phyloP scores from a whole-genome alignment of 805 yeast genomes.

The Cyberlindnera samutprakarnensis region DNA sequence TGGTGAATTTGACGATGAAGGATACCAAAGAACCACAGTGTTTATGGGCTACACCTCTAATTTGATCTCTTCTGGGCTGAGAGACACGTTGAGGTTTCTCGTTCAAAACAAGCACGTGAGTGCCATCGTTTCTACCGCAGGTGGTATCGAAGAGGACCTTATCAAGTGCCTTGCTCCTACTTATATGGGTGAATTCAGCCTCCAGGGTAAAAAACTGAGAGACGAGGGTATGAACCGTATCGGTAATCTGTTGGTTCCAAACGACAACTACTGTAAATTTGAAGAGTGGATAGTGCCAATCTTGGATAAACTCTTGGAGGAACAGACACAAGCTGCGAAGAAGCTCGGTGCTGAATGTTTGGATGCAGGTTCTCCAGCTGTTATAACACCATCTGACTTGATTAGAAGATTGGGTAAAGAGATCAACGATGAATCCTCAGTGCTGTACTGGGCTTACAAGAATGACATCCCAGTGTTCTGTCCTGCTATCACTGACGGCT shows the following conservation, averaged over 20 bases:
- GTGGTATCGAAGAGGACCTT: conserved; percentile 96
- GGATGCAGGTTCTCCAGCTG: conserved; percentile 52
- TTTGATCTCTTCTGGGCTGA: conserved; percentile 86
- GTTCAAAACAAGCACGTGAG: conserved; percentile 93
- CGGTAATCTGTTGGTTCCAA: conserved; percentile 94
- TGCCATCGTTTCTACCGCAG: conserved; percentile 95
- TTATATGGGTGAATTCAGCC: conserved; percentile 81
- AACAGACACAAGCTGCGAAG: conserved; percentile 65
- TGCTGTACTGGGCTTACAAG: conserved; percentile 96
- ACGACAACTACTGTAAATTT: conserved; percentile 93
- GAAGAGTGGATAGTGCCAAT: conserved; percentile 99
- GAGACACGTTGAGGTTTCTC: conserved; percentile 82
- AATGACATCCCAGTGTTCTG: conserved; percentile 94
- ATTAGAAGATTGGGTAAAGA: conserved; percentile 94
- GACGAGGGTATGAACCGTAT: conserved; percentile 97
- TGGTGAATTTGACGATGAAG: conserved; percentile 72
- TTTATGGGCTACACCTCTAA: conserved; percentile 96
- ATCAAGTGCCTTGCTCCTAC: conserved; percentile 97
- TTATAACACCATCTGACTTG: conserved; percentile 92
- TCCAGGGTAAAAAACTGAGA: conserved; percentile 76
- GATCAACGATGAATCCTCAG: conserved; percentile 88
- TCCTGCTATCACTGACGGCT: conserved; percentile 97
- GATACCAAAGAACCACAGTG: conserved; percentile 79
- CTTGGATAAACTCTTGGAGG: conserved; percentile 78
- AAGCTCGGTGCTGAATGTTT: conserved; percentile 45